A percentile compares a stretch with the other conserved stretches of the same genome.
These are phyloP conservation scores for Abrus precatorius DNA, from an alignment of 306 rosid genomes.

Conservation along the genomic window DNA sequence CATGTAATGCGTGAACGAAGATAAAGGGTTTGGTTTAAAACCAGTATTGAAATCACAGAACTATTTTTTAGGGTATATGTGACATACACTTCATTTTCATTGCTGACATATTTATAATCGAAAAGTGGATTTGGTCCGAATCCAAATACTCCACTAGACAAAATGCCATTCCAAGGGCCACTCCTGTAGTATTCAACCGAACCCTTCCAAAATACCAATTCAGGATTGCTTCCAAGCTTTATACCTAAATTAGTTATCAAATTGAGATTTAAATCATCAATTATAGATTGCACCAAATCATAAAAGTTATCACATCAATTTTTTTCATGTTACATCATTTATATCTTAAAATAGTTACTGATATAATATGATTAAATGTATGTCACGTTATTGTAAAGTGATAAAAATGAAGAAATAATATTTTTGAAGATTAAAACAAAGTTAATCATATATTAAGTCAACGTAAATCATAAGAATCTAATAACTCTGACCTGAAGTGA, in stretches of 20 bases:
- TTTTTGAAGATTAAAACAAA: no score
- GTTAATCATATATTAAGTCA: no score
- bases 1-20: background rate
- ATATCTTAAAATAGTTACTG: no score
- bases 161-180: slow-evolving; percentile 39
- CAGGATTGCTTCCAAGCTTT: slow-evolving; percentile 1
- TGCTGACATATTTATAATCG: background rate
- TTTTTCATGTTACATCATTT: no score
- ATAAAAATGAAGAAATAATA: no score
- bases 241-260: background rate
- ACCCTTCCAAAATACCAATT: slow-evolving; percentile 6
- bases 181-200: background rate
- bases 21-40: slow-evolving; percentile 38
- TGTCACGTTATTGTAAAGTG: no score
- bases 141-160: background rate
- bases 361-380: no score
- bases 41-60: slow-evolving; percentile 24
- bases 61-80: background rate
- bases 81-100: slow-evolving; percentile 29
- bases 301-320: no score
- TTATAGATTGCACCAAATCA: no score
- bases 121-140: background rate
- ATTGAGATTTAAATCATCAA: no score
- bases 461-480: no score
- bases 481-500: background rate